Evolutionary conservation across 805 yeast species (phyloP).

Genomic region (Wickerhamiella musiphila): DNA sequence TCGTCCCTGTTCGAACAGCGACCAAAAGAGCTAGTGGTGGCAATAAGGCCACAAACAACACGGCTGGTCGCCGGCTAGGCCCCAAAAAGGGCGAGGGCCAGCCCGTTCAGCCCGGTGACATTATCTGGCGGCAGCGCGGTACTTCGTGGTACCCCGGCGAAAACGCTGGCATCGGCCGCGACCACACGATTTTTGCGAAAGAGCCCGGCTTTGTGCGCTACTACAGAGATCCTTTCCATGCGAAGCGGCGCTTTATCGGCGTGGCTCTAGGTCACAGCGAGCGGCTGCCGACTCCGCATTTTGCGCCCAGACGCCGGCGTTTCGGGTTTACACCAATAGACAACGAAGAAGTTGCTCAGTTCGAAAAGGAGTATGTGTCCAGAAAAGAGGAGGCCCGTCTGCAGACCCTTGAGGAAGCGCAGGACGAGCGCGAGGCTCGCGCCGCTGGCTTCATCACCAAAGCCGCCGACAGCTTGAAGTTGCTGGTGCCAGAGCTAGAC

Average conservation of each 20-base stretch:
- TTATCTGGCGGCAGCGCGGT: constrained; percentile 87
- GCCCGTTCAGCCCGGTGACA: constrained; percentile 64
- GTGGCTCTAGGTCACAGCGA: constrained; percentile 52
- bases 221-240: constrained; percentile 92
- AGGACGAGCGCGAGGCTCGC: constrained; percentile 26
- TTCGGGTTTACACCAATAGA: constrained; percentile 49
- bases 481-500: constrained; percentile 13
- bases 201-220: constrained; percentile 91
- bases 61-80: constrained; percentile 89
- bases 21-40: constrained; percentile 92
- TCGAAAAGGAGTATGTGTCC: constrained; percentile 43
- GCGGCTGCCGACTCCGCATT: constrained; percentile 73
- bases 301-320: constrained; percentile 73
- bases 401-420: constrained; percentile 30
- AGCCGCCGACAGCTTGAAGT: constrained; percentile 22
- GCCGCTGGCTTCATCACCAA: constrained; percentile 21
- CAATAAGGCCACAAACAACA: constrained; percentile 82
- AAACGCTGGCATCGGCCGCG: constrained; percentile 68
- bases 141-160: constrained; percentile 90
- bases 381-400: constrained; percentile 49
- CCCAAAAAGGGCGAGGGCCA: constrained; percentile 74
- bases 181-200: constrained; percentile 76
- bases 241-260: constrained; percentile 78
- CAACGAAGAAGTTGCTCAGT: constrained; percentile 32
- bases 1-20: constrained; percentile 50